A percentile compares a stretch with the other conserved stretches of the same genome.
Evolutionary conservation across 305 asterid species (phyloP).

Genomic region (Lippia alba): DNA sequence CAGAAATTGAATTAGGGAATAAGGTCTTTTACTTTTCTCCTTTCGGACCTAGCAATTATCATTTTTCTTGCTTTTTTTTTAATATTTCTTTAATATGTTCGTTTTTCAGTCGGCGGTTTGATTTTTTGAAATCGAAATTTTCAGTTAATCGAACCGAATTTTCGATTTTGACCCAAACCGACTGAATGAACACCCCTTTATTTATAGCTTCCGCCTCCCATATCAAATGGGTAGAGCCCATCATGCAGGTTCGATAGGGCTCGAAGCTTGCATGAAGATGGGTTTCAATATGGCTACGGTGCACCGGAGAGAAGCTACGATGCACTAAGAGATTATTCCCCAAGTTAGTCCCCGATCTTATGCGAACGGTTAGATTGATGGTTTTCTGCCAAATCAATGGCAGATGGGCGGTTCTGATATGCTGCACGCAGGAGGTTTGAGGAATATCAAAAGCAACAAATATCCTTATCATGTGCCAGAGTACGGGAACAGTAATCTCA

Average conservation of each 20-base stretch:
- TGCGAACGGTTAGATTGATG: constrained; percentile 64
- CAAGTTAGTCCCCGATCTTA: constrained; percentile 50
- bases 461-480: constrained; percentile 63
- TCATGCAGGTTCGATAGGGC: constrained; percentile 68
- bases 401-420: constrained; percentile 67
- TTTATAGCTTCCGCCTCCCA: constrained; percentile 59
- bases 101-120: too few species aligned
- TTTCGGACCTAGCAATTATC: too few species aligned
- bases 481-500: constrained; percentile 46
- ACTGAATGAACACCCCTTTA: too few species aligned
- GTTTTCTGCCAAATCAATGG: constrained; percentile 70
- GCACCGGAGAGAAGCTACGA: constrained; percentile 45
- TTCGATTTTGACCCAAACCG: too few species aligned
- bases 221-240: constrained; percentile 48
- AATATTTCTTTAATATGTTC: too few species aligned
- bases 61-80: too few species aligned
- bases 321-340: constrained; percentile 58
- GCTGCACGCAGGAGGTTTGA: constrained; percentile 37
- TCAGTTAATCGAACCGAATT: too few species aligned
- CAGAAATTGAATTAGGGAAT: too few species aligned
- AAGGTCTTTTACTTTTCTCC: too few species aligned
- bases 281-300: constrained; percentile 50
- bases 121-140: too few species aligned
- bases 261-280: constrained; percentile 58
- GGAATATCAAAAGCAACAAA: constrained; percentile 54